phyloP scores from a whole-genome alignment of 2,329 filamentous ascomycete species.

The Fusarium staphyleae region DNA sequence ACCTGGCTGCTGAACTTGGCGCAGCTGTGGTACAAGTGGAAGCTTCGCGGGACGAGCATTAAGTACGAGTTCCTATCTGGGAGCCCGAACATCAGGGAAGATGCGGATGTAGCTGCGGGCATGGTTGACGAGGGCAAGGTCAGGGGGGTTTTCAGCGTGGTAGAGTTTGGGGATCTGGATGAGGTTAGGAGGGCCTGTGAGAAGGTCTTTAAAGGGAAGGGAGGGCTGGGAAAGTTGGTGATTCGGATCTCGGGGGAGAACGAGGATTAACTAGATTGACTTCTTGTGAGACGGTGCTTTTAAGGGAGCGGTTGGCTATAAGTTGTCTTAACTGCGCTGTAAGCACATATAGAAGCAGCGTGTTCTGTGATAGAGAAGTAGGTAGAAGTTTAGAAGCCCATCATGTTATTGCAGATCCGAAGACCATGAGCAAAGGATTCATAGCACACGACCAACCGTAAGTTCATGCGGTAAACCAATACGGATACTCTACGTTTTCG shows the following conservation, averaged over 20 bases:
- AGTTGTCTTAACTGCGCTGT: no score
- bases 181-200: conserved; percentile 51
- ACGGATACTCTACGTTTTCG: no score
- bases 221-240: conserved; percentile 42
- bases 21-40: conserved; percentile 52
- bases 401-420: no score
- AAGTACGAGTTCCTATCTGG: conserved; percentile 56
- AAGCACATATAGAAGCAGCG: no score
- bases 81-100: conserved; percentile 49
- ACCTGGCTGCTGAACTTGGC: conserved; percentile 46
- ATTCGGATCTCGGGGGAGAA: conserved; percentile 29
- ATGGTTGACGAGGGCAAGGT: conserved; percentile 53
- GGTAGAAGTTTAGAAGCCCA: no score
- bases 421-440: no score
- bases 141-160: conserved; percentile 51
- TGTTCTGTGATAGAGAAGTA: no score
- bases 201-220: conserved; percentile 43
- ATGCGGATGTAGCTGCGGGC: conserved; percentile 52
- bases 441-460: no score
- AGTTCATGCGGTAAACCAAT: no score
- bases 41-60: conserved; percentile 54
- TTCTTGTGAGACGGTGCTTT: no score
- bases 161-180: conserved; percentile 53
- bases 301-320: no score
- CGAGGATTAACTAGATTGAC: neutral